These are phyloP conservation scores for Nematocida sp. DNA, from an alignment of 371 early-diverging fungal species.

Conservation along the genomic window DNA sequence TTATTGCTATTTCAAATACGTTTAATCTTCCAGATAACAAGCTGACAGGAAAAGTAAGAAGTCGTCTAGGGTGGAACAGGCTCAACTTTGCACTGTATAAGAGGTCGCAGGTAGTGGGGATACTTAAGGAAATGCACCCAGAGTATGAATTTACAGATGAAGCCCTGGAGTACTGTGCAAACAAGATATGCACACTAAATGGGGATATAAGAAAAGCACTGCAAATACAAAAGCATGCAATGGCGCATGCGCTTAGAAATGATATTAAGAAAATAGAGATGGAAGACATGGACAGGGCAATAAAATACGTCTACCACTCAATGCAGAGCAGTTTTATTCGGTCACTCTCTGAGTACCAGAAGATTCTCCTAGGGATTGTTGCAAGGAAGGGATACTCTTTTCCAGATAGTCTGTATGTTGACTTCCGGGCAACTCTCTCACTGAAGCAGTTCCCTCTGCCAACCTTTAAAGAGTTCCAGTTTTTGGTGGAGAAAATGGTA, in stretches of 20 bases:
- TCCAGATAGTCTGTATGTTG: conserved; percentile 24
- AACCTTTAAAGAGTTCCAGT: conserved; percentile 62
- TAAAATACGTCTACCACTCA: conserved; percentile 42
- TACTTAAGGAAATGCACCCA: conserved; percentile 32
- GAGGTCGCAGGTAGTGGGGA: conserved; percentile 31
- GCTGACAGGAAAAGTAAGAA: conserved; percentile 82
- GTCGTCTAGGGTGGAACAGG: conserved; percentile 76
- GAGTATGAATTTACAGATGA: conserved; percentile 70
- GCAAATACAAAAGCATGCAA: conserved; percentile 77
- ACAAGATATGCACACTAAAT: conserved; percentile 85
- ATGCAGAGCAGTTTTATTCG: conserved; percentile 55
- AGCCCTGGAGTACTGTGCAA: conserved; percentile 84
- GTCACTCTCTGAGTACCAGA: conserved; percentile 52
- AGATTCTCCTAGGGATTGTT: conserved; percentile 53
- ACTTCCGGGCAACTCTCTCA: conserved; percentile 21
- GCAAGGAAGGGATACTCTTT: conserved; percentile 31
- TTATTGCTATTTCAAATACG: conserved; percentile 93
- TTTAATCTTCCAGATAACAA: conserved; percentile 92
- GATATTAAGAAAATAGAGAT: conserved; percentile 4
- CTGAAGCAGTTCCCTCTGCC: conserved; percentile 34
- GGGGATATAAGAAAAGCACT: conserved; percentile 91
- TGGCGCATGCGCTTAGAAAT: conserved; percentile 39
- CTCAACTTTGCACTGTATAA: conserved; percentile 67
- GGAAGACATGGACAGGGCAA: conserved; percentile 43
- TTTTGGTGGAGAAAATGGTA: conserved; percentile 45